These are phyloP conservation scores for Persicaria tinctoria DNA, from an alignment of 148 eudicot genomes.

Conservation along the genomic window DNA sequence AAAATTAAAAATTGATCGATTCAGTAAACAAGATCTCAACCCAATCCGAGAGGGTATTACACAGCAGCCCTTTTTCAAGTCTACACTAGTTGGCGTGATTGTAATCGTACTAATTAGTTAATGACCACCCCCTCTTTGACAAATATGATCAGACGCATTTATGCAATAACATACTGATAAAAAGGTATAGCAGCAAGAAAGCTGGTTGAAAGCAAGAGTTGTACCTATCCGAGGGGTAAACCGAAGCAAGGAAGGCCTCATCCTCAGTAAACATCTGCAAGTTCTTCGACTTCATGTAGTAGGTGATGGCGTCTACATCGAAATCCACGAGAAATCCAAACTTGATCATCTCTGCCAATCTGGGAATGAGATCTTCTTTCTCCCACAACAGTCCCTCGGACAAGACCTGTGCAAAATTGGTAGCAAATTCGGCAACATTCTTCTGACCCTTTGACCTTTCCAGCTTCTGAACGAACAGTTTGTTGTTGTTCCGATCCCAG, in stretches of 20 bases:
- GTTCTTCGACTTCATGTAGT: conserved; percentile 50
- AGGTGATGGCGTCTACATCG: conserved; percentile 40
- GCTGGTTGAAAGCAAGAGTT: neutral
- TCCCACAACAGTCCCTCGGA: conserved; percentile 58
- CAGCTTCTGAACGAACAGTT: conserved; percentile 33
- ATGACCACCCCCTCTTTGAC: no score
- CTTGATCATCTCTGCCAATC: conserved; percentile 47
- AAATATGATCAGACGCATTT: no score
- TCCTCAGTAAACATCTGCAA: conserved; percentile 48
- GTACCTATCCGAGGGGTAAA: conserved; percentile 25
- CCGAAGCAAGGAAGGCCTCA: conserved; percentile 36
- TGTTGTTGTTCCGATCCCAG: conserved; percentile 40
- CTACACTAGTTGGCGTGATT: no score
- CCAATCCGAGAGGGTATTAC: no score
- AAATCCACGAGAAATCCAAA: conserved; percentile 43
- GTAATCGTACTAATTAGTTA: no score
- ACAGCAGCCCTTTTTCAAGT: no score
- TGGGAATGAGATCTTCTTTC: conserved; percentile 28
- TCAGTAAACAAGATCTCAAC: no score
- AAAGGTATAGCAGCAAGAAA: neutral
- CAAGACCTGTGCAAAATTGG: conserved; percentile 38
- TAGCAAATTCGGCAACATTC: conserved; percentile 40
- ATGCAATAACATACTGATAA: no score
- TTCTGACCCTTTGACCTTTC: conserved; percentile 25
- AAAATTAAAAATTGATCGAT: no score